Evolutionary conservation across 108 stramenopile species (phyloP).

Genomic region (Thalassiosira profunda): DNA sequence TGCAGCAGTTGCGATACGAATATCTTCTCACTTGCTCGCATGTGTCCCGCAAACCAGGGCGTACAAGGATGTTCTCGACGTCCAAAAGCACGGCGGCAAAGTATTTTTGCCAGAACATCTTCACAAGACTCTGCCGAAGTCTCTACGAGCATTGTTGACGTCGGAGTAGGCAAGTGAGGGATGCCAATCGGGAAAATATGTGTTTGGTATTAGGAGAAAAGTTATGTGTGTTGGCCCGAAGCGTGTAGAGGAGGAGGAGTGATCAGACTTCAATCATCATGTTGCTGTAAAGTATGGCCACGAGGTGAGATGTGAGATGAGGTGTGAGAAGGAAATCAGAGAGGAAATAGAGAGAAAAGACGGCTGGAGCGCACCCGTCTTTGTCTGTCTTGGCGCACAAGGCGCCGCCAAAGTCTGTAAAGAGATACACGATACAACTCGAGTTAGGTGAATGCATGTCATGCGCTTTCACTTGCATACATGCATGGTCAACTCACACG

Average conservation of each 20-base stretch:
- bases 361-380: too few species aligned
- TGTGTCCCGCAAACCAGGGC: constrained; percentile 7
- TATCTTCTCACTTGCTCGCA: background rate
- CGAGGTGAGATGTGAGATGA: too few species aligned
- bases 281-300: too few species aligned
- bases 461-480: background rate
- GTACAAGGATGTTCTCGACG: constrained; percentile 40
- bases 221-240: too few species aligned
- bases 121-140: constrained; percentile 8
- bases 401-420: constrained; percentile 46
- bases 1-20: background rate
- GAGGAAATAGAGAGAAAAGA: too few species aligned
- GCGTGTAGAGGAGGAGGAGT: too few species aligned
- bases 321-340: too few species aligned
- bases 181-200: too few species aligned
- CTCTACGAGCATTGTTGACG: background rate
- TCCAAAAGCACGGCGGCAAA: constrained; percentile 38
- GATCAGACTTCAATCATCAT: too few species aligned
- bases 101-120: constrained; percentile 35
- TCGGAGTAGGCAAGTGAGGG: background rate
- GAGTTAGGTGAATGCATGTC: background rate
- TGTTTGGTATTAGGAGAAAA: too few species aligned
- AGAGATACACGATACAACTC: constrained; percentile 5
- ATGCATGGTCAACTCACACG: background rate
- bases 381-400: constrained; percentile 56